These are phyloP conservation scores for Sugiyamaella xylanicola DNA, from an alignment of 1,139 yeast genomes.

Conservation along the genomic window DNA sequence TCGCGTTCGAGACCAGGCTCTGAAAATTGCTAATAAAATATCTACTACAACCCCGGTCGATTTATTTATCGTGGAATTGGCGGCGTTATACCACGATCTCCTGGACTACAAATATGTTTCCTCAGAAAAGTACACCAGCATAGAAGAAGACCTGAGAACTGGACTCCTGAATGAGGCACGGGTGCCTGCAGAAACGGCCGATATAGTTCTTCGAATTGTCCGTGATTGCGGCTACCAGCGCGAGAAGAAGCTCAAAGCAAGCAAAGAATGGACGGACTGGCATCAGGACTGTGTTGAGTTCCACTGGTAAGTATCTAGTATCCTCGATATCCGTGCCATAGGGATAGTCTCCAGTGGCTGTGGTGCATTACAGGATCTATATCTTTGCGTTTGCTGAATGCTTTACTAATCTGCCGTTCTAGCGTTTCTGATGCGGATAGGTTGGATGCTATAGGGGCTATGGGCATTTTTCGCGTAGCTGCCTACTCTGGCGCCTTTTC, in stretches of 20 bases:
- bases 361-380: no score
- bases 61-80: slow-evolving; percentile 40
- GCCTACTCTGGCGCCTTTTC: slow-evolving; percentile 41
- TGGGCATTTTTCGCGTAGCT: slow-evolving; percentile 43
- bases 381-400: no score
- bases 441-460: slow-evolving; percentile 45
- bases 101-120: slow-evolving; percentile 42
- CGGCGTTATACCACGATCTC: slow-evolving; percentile 45
- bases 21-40: slow-evolving; percentile 31
- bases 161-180: slow-evolving; percentile 28
- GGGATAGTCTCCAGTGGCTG: no score
- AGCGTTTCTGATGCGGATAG: slow-evolving; percentile 46
- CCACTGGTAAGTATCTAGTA: slow-evolving; percentile 38
- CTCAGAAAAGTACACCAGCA: slow-evolving; percentile 14
- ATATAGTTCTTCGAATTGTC: slow-evolving; percentile 36
- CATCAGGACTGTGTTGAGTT: slow-evolving; percentile 37
- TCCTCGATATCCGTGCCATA: no score
- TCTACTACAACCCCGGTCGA: slow-evolving; percentile 28
- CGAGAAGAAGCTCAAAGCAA: slow-evolving; percentile 35
- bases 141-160: slow-evolving; percentile 23
- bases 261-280: slow-evolving; percentile 38
- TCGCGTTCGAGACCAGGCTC: slow-evolving; percentile 39
- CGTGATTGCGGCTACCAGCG: slow-evolving; percentile 38
- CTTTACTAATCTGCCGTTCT: no score
- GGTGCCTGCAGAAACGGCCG: slow-evolving; percentile 27